Evolutionary conservation across 495 filamentous ascomycete species (phyloP), one percentile per base, ranked within the genome.

Genomic region (Xylaria palmicola): DNA sequence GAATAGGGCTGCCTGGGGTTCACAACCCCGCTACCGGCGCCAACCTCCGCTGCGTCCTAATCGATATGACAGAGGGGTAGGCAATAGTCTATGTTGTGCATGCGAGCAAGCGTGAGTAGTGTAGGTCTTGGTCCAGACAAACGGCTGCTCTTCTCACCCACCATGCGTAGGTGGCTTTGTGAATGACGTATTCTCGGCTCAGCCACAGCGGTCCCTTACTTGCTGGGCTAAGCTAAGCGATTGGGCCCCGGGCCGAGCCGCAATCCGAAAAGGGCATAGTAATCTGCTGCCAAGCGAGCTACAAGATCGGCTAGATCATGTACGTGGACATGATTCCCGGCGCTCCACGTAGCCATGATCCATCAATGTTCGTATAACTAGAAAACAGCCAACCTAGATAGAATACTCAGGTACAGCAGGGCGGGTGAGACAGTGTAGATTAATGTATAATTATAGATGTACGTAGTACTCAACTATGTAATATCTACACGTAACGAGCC

Each of bases 81-180:
- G 56, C 56, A 59, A 50, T 59, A 59, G 56, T 59, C 32, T 51
- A 59, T 59, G 56, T 47, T 5, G 45, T 59, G 19, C 24, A 19
- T 43, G 17, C 41, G 6, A 43, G n/a, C 29, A 32, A 40, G 45
- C 56, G 29, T 22, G 8, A 6, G n/a, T 39, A 56, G 53, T 39
- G 43, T 7, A 9, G 10, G 8, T 43, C 39, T 44, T 56, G n/a
- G 30, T 20, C 13, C 4, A 4, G 5, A 30, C 36, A 8, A 4
- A 13, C 39, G 22, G 6, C 32, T 44, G 6, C 32, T 44, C 27
- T 56, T 24, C 56, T 34, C 51, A 47, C 45, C 50, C 45, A 56
- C 44, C 53, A 30, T n/a, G n/a, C n/a, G n/a, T 8, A 44, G 26
- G 22, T n/a, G 6, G 13, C 37, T 43, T 44, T 39, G 10, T 29